Conservation (phyloP, 495 filamentous ascomycete genomes). For the Neurospora sp. region DNA sequence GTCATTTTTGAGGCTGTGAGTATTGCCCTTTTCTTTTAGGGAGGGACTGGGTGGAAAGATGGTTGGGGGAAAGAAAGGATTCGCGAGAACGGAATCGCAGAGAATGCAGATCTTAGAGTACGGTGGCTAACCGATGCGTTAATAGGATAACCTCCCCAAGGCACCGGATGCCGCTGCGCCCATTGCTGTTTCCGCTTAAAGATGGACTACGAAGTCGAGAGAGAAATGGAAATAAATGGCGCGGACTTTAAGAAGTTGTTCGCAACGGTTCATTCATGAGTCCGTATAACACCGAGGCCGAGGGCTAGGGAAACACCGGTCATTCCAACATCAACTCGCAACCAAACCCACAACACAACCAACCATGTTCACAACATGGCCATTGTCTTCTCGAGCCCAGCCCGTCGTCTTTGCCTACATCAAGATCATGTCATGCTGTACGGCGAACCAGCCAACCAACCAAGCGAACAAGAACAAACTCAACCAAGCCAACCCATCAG, state of each 20-base stretch:
- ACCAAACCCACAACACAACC: background rate
- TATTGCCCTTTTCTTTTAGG: background rate
- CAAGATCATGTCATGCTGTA: background rate
- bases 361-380: background rate
- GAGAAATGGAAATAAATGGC: background rate
- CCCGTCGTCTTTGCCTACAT: background rate
- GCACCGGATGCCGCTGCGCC: constrained; percentile 1
- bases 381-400: background rate
- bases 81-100: background rate
- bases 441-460: background rate
- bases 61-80: too few species aligned
- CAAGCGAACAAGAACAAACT: too few species aligned
- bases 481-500: background rate
- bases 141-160: constrained; percentile 29
- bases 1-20: constrained; percentile 85
- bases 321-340: background rate
- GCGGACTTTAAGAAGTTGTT: background rate
- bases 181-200: constrained; percentile 13
- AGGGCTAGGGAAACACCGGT: background rate
- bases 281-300: background rate
- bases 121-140: background rate
- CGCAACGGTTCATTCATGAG: background rate
- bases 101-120: too few species aligned
- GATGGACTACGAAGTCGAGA: background rate
- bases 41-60: too few species aligned